These are phyloP conservation scores for Chlamydomonas reinhardtii DNA, from an alignment of 163 green algal genomes.

Conservation along the genomic window DNA sequence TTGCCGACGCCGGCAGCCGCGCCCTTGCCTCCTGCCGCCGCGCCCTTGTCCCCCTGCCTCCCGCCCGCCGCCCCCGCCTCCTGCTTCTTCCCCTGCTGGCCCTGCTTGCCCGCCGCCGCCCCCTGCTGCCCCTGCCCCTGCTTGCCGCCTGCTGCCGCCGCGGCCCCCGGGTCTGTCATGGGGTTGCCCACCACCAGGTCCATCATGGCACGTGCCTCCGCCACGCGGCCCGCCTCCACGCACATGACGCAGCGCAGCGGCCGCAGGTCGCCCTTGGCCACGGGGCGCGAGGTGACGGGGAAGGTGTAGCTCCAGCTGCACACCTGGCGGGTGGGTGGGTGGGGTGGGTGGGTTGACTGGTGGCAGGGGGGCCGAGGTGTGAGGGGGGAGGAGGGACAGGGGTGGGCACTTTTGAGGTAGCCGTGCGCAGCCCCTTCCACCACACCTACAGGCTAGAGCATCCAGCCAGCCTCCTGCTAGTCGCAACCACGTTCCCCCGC, in stretches of 20 bases:
- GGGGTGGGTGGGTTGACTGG: no score
- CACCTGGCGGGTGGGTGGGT: not conserved
- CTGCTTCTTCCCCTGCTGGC: not conserved
- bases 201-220: constrained; percentile 57
- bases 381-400: not conserved
- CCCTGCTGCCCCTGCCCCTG: not conserved
- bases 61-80: not conserved
- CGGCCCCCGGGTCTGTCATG: constrained; percentile 2
- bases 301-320: constrained; percentile 80
- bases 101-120: not conserved
- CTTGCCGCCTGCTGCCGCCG: not conserved
- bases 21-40: not conserved
- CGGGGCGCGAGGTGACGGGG: constrained; percentile 64
- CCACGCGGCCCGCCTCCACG: constrained; percentile 63
- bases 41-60: not conserved
- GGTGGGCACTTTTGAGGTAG: no score
- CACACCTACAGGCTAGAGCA: no score
- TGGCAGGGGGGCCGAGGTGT: no score
- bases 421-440: no score
- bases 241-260: constrained; percentile 78
- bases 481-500: no score
- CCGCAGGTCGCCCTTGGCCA: constrained; percentile 77
- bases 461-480: no score
- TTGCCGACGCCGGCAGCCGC: no score
- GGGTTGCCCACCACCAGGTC: constrained; percentile 64